Conservation (phyloP, 1,284 basidiomycete genomes). For the Singerocomus inundabilis region DNA sequence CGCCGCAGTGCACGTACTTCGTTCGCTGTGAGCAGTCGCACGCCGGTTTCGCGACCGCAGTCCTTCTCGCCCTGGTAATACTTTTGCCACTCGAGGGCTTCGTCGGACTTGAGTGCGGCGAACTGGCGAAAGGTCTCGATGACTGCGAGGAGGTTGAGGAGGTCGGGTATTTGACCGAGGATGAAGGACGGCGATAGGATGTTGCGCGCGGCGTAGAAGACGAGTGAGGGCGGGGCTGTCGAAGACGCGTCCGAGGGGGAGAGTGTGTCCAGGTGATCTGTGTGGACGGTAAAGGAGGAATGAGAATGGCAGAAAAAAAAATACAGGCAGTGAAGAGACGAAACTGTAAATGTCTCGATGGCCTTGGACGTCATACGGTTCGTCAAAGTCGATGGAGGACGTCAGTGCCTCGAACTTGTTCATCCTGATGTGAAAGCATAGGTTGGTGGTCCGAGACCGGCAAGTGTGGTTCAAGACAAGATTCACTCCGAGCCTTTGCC, state of each 20-base stretch:
- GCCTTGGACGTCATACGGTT: slow-evolving; percentile 10
- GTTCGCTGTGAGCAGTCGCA: slow-evolving; percentile 17
- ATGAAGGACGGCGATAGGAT: slow-evolving; percentile 39
- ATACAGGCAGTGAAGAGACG: not conserved
- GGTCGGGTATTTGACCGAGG: slow-evolving; percentile 36
- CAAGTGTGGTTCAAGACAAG: not conserved
- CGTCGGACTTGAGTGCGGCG: slow-evolving; percentile 28
- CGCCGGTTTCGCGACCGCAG: slow-evolving; percentile 1
- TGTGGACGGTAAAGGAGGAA: too few relatives aligned
- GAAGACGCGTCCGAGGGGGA: not conserved
- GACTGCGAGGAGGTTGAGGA: slow-evolving; percentile 42
- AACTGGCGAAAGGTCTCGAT: slow-evolving; percentile 42
- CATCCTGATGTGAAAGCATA: slow-evolving; percentile 2
- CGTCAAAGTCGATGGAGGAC: slow-evolving; percentile 17
- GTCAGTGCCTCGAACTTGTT: slow-evolving; percentile 13
- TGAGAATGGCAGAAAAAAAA: too few relatives aligned
- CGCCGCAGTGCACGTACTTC: slow-evolving; percentile 14
- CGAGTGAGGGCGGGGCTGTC: slow-evolving; percentile 30
- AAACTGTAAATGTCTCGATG: slow-evolving; percentile 24
- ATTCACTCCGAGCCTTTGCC: not conserved
- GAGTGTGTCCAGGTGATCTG: slow-evolving; percentile 16
- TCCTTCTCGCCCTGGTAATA: slow-evolving; percentile 27
- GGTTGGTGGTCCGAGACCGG: not conserved
- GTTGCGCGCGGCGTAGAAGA: slow-evolving; percentile 39
- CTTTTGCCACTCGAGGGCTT: slow-evolving; percentile 36